These are phyloP conservation scores for Blastocystis sp. DNA, from an alignment of 352 stramenopile species.

Conservation along the genomic window DNA sequence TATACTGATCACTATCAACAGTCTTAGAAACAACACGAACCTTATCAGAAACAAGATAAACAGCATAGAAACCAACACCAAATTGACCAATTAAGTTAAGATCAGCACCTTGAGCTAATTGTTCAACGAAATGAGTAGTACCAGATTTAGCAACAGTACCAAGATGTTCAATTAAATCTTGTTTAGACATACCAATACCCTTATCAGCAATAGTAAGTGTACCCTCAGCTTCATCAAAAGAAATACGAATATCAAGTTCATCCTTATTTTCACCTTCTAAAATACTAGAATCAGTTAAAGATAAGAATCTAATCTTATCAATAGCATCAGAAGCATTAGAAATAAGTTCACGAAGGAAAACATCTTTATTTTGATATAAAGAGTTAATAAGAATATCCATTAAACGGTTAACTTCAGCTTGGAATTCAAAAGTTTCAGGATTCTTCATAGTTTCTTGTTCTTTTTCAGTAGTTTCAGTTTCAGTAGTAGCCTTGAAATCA, in stretches of 20 bases:
- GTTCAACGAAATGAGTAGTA: constrained; percentile 90
- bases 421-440: constrained; percentile 66
- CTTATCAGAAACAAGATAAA: constrained; percentile 84
- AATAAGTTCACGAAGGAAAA: constrained; percentile 96
- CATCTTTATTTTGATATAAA: constrained; percentile 81
- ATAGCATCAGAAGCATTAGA: constrained; percentile 92
- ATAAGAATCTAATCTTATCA: constrained; percentile 95
- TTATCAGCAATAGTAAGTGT: constrained; percentile 93
- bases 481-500: not conserved
- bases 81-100: constrained; percentile 94
- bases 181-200: constrained; percentile 91
- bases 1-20: constrained; percentile 81
- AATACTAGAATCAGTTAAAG: constrained; percentile 60
- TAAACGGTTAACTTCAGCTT: constrained; percentile 85
- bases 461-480: not conserved
- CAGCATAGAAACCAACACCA: constrained; percentile 96
- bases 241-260: constrained; percentile 84
- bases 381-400: constrained; percentile 99
- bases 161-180: constrained; percentile 81
- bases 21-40: constrained; percentile 84
- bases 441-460: not conserved
- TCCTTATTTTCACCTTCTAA: constrained; percentile 40
- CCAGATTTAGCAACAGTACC: constrained; percentile 92
- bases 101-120: constrained; percentile 65
- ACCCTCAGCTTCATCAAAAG: constrained; percentile 71